Base-by-base conservation (phyloP, 495 filamentous ascomycete genomes). In the Gamarada debralockiae region DNA sequence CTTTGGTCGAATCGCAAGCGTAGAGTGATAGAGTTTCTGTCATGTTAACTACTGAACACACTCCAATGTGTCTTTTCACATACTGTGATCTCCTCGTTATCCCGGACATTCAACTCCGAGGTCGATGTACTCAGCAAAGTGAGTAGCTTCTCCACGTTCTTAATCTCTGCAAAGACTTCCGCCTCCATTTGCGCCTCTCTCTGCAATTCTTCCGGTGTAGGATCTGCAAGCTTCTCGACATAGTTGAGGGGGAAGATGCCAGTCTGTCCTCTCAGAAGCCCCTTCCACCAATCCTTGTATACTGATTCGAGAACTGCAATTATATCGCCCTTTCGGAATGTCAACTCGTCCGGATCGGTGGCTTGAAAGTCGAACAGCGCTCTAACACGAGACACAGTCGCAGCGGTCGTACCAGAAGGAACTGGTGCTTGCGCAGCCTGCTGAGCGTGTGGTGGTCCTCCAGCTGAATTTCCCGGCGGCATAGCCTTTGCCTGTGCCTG, bases 241-340 rank as follows among this genome's bases (percentile, higher is more conserved):
- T 98, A 98, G 69, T 98, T 98, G 48, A 98, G 78, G 22, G 93
- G 93, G 69, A 98, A 98, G 58, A 98, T 98, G 55, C 93, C 93
- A 14, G 90, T 97, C 65, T 97, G 90, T 4, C 93, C 93, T 66
- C 89, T 81, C 55, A 97, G 69, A 39, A 90, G 95, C 3, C 93
- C 93, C 63, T 95, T 95, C 93, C 93, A 98, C 93, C 93, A 98
- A 71, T 98, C 93, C 69, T 97, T 98, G 67, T 93, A 98, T 3
- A 97, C 93, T 5, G 89, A 95, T 67, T 97, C 95, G 20, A 98
- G 75, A 13, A 98, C 93, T 9, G 95, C 92, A 68, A 98, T 98
- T 39, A 96, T 86, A 71, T 98, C 93, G 6, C 91, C 91, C 73
- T 96, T 98, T 52, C 90, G 85, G 63, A 98, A 98, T 60, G 93